Evolutionary conservation across 495 filamentous ascomycete species (phyloP).

Genomic region (Neurospora sp.): DNA sequence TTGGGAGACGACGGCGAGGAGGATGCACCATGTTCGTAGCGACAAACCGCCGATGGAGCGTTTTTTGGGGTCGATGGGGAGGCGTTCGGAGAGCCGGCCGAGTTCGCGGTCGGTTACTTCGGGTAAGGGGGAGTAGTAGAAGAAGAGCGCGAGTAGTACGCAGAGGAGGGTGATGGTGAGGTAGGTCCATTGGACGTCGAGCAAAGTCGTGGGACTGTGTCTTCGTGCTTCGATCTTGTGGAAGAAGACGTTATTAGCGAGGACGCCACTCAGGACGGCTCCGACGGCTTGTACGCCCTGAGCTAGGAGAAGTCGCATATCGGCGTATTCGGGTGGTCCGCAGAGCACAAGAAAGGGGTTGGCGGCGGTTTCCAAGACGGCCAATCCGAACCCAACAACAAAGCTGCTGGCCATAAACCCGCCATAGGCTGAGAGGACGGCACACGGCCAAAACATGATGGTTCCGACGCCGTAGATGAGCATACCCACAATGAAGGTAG

Average conservation of each 20-base stretch:
- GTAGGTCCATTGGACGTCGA: constrained; percentile 72
- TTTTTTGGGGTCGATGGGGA: constrained; percentile 31
- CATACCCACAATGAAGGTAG: constrained; percentile 52
- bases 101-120: constrained; percentile 43
- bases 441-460: constrained; percentile 58
- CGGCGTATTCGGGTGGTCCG: constrained; percentile 43
- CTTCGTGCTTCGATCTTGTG: constrained; percentile 3
- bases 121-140: constrained; percentile 48
- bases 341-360: constrained; percentile 46
- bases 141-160: constrained; percentile 49
- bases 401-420: constrained; percentile 63
- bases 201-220: constrained; percentile 23
- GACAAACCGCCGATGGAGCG: constrained; percentile 23
- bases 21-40: constrained; percentile 37
- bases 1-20: constrained; percentile 56
- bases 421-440: constrained; percentile 47
- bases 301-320: constrained; percentile 52
- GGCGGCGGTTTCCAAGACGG: constrained; percentile 62
- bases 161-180: constrained; percentile 63
- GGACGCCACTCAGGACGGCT: constrained; percentile 52
- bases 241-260: constrained; percentile 64
- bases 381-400: constrained; percentile 59
- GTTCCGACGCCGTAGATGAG: constrained; percentile 42
- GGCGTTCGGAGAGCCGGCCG: constrained; percentile 28
- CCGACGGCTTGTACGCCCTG: constrained; percentile 61